Evolutionary conservation across 169 alveolate genomes (phyloP).

Genomic region (Cyclospora cayetanensis): DNA sequence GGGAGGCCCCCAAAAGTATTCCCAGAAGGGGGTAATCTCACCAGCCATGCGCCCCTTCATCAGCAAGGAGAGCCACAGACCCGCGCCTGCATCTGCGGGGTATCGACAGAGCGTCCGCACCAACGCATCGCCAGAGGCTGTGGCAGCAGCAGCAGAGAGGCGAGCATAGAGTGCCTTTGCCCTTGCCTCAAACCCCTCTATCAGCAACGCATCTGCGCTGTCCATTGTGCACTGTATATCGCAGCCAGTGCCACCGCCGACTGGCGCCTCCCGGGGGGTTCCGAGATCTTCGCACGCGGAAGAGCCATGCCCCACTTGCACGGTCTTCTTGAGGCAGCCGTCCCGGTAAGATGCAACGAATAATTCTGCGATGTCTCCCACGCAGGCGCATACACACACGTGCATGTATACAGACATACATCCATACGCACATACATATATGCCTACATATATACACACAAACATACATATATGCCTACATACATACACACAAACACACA

Average conservation of each 20-base stretch:
- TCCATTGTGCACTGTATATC: not conserved
- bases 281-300: not conserved
- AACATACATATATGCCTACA: too few species aligned
- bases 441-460: too few species aligned
- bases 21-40: too few species aligned
- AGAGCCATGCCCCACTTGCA: not conserved
- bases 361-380: too few species aligned
- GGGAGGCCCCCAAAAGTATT: too few species aligned
- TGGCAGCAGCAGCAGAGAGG: not conserved
- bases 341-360: constrained; percentile 1
- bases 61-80: constrained; percentile 19
- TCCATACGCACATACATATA: too few species aligned
- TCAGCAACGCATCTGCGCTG: not conserved
- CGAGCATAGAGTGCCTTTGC: constrained; percentile 3
- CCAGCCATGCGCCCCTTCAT: constrained; percentile 32
- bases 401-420: too few species aligned
- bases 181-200: not conserved
- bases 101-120: constrained; percentile 25
- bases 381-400: too few species aligned
- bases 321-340: not conserved
- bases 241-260: not conserved
- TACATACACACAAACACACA: too few species aligned
- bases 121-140: constrained; percentile 25
- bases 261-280: too few species aligned
- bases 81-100: constrained; percentile 33